These are phyloP conservation scores for Nematodospora valgi DNA, from an alignment of 805 yeast genomes.

Conservation along the genomic window DNA sequence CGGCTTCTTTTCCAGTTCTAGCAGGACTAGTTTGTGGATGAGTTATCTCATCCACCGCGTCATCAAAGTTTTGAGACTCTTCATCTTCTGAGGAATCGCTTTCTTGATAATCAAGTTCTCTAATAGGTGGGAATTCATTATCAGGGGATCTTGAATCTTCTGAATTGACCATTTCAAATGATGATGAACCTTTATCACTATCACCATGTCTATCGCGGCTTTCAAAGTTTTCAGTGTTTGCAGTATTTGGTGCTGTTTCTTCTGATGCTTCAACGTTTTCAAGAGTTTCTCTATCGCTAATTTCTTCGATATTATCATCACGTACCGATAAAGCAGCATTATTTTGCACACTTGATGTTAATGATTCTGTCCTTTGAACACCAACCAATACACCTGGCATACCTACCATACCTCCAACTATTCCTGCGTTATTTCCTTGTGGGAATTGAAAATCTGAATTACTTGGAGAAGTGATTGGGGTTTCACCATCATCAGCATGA, in stretches of 20 bases:
- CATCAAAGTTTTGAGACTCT: slow-evolving; percentile 34
- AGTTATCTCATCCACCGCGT: slow-evolving; percentile 30
- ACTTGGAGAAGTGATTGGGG: slow-evolving; percentile 48
- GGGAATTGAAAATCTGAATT: slow-evolving; percentile 47
- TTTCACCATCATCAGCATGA: slow-evolving; percentile 30
- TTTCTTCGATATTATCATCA: slow-evolving; percentile 54
- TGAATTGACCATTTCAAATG: slow-evolving; percentile 52
- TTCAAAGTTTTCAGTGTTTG: slow-evolving; percentile 16
- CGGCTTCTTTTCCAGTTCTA: slow-evolving; percentile 12
- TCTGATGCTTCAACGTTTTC: slow-evolving; percentile 19
- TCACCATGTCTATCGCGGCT: slow-evolving; percentile 22
- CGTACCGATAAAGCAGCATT: slow-evolving; percentile 90
- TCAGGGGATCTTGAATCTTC: slow-evolving; percentile 35
- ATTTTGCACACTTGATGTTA: slow-evolving; percentile 87
- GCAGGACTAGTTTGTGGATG: background rate
- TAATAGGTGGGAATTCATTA: slow-evolving; percentile 53
- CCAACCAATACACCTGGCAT: slow-evolving; percentile 44
- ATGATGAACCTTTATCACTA: slow-evolving; percentile 40
- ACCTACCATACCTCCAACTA: slow-evolving; percentile 39
- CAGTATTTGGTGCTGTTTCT: slow-evolving; percentile 20
- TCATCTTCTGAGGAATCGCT: slow-evolving; percentile 42
- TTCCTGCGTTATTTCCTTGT: slow-evolving; percentile 28
- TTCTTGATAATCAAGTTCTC: slow-evolving; percentile 52
- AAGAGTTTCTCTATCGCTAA: slow-evolving; percentile 42
- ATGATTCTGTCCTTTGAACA: slow-evolving; percentile 67